These are phyloP conservation scores for Saposhnikovia divaricata DNA, from an alignment of 129 eudicot species.

Conservation along the genomic window DNA sequence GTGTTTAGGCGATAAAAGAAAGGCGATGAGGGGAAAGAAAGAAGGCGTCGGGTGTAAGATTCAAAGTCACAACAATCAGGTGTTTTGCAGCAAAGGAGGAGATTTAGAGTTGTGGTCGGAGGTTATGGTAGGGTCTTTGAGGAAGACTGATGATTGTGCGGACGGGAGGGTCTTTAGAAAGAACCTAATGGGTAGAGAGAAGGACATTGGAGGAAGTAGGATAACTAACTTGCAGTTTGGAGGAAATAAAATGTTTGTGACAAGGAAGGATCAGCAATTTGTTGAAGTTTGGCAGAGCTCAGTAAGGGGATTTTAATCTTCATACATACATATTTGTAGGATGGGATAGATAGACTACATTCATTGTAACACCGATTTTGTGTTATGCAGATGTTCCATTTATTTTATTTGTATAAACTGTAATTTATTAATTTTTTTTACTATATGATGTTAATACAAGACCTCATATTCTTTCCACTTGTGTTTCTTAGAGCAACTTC, in stretches of 20 bases:
- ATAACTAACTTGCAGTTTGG: conserved; percentile 67
- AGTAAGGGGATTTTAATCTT: conserved; percentile 36
- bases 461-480: neutral
- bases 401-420: conserved; percentile 1
- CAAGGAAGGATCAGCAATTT: conserved; percentile 77
- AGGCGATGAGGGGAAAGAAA: conserved; percentile 53
- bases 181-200: conserved; percentile 70
- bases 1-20: conserved; percentile 67
- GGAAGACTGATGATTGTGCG: conserved; percentile 16
- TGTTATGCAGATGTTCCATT: neutral
- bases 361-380: neutral
- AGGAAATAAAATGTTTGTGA: conserved; percentile 89
- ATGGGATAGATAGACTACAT: neutral
- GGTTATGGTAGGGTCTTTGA: conserved; percentile 42
- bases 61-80: conserved; percentile 62
- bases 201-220: conserved; percentile 54
- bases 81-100: conserved; percentile 79
- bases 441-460: neutral
- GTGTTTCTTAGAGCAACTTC: neutral
- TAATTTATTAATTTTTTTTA: neutral
- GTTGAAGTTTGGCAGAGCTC: conserved; percentile 96
- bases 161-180: conserved; percentile 59
- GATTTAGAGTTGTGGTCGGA: conserved; percentile 89
- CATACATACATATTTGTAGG: neutral
- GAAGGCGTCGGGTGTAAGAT: conserved; percentile 77